Evolutionary conservation across 164 flowering plant genomes (phyloP), one percentile per base, ranked within the genome.

Genomic region (Chimonanthus praecox): DNA sequence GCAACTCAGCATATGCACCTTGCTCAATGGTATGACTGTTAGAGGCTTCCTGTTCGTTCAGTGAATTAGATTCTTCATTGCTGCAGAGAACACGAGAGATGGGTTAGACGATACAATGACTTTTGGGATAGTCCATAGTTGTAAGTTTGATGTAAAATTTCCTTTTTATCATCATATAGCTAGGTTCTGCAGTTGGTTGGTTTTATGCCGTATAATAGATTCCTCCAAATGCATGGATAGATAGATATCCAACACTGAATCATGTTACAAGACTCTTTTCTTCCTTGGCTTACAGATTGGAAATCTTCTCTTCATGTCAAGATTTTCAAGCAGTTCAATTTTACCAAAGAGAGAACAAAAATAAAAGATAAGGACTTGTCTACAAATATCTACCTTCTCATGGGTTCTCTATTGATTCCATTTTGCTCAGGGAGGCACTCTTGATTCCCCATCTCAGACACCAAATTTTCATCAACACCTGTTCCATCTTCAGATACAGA

Each of bases 1-100:
- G 54, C 77, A 80, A 60, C 49, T 84, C 83, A 70, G 73, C 76
- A 50, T 46, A 75, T n/a, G 81, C 71, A n/a, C 66, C 67, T 74
- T 72, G 73, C 69, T 71, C 72, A 18, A 70, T 70, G 46, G 67
- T 50, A 20, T 73, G 44, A 64, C 73, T 43, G 68, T 50, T 58
- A 49, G 73, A 49, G 69, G 68, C 62, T 15, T 69, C 72, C 68
- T 16, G 45, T 73, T 75, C 80, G 77, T 74, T 50, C 60, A 78
- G 77, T 50, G 67, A 64, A 11, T 46, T 16, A 16, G 47, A 49
- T 75, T 50, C 73, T 48, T 72, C 65, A 33, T 65, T 71, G 68
- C 86, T 84, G 83, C 11, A 72, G 45, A 66, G 45, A 64, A 7
- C 4, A 43, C 47, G 13, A 45, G 46, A 65, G 47, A 65, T 7